Evolutionary conservation across 805 yeast genomes (phyloP).

Genomic region (Phaffomyces thermotolerans): DNA sequence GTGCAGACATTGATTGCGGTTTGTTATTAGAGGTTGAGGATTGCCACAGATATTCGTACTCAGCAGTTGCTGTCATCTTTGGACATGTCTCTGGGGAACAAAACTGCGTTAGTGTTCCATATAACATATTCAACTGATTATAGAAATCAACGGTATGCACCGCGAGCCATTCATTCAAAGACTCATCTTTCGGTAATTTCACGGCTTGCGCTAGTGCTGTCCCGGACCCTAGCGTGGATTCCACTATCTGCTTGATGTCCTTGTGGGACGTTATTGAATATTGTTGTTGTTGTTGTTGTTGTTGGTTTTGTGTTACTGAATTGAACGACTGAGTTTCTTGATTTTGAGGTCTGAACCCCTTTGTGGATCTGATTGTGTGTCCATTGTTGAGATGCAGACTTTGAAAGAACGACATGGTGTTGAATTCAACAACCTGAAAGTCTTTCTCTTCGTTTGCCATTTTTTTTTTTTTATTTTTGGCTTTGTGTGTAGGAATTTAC

Average conservation of each 20-base stretch:
- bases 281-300: conserved; percentile 15
- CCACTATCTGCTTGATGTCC: conserved; percentile 83
- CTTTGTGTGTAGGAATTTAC: not conserved
- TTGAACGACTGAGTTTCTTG: not conserved
- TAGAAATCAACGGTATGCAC: conserved; percentile 97
- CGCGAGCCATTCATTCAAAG: conserved; percentile 89
- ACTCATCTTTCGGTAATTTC: conserved; percentile 88
- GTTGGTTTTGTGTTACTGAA: not conserved
- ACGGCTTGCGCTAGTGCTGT: conserved; percentile 90
- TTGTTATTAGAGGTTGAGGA: conserved; percentile 56
- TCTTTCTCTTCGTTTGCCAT: too few relatives aligned
- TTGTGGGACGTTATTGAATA: conserved; percentile 48
- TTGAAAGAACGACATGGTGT: conserved; percentile 24
- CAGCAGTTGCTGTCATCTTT: conserved; percentile 95
- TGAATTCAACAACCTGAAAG: too few relatives aligned
- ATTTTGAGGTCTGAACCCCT: conserved; percentile 32
- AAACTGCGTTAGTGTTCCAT: conserved; percentile 92
- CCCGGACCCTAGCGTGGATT: conserved; percentile 90
- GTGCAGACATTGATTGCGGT: conserved; percentile 88
- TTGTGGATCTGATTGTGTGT: conserved; percentile 39
- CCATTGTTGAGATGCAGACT: conserved; percentile 36
- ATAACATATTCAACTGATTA: conserved; percentile 92
- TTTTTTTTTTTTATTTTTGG: not conserved
- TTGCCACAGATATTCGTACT: conserved; percentile 96
- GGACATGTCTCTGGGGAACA: conserved; percentile 96